Percentiles rank a stretch among this genome's conserved stretches.
phyloP scores from a whole-genome alignment of 331 rosid species.

The Quercus lobata region DNA sequence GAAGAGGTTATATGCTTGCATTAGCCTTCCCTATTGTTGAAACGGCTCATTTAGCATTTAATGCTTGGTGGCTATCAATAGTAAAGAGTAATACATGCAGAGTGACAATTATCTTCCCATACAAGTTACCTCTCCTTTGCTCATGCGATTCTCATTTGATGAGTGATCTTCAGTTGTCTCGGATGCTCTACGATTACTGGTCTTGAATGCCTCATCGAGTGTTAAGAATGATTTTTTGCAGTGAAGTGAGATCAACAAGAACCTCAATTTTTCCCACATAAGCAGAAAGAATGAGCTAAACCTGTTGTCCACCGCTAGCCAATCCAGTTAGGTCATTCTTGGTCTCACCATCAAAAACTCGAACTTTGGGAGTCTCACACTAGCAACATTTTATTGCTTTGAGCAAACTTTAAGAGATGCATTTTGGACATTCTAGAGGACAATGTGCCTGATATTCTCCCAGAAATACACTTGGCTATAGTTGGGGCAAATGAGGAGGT shows the following conservation, averaged over 20 bases:
- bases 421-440: slow-evolving; percentile 76
- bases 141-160: slow-evolving; percentile 93
- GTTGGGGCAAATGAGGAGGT: slow-evolving; percentile 76
- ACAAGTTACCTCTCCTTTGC: not conserved
- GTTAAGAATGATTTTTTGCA: slow-evolving; percentile 87
- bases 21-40: no score
- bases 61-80: no score
- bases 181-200: slow-evolving; percentile 81
- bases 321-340: slow-evolving; percentile 88
- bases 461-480: slow-evolving; percentile 87
- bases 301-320: slow-evolving; percentile 93
- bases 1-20: no score
- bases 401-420: slow-evolving; percentile 81
- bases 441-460: slow-evolving; percentile 81
- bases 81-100: no score
- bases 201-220: slow-evolving; percentile 90
- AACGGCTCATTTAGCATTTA: no score
- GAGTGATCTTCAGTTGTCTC: slow-evolving; percentile 34
- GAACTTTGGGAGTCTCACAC: slow-evolving; percentile 87
- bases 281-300: slow-evolving; percentile 80
- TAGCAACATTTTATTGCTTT: slow-evolving; percentile 74
- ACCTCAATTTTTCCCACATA: slow-evolving; percentile 86
- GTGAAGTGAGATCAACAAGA: slow-evolving; percentile 91
- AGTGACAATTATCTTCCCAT: no score
- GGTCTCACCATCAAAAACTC: slow-evolving; percentile 65